Evolutionary conservation across 73 alveolate genomes (phyloP), one percentile per base, ranked within the genome.

Genomic region (Paramecium sonneborni): DNA sequence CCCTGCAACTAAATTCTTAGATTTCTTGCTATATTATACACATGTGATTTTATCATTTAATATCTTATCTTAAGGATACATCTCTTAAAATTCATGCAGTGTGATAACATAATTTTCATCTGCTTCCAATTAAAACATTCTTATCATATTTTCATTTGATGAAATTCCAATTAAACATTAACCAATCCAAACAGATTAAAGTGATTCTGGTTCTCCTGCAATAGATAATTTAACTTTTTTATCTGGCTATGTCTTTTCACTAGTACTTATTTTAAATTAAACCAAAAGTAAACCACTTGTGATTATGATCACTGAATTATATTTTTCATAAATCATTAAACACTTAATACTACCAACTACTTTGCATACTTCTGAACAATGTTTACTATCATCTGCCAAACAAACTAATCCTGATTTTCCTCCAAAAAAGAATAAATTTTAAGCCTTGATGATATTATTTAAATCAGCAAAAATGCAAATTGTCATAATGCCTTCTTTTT

Each of bases 341-440:
- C 98, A 90, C 93, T 97, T 98, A 69, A 98, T 97, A 69, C 97
- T 94, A n/a, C 99, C 99, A 32, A 98, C 99, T 5, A 96, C 99
- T 86, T 97, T 98, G 85, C 99, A 98, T 0, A 98, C 99, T 91
- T 98, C 99, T 44, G 98, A 95, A 74, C 98, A 96, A 89, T 97
- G 95, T 86, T 95, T 95, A 24, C 92, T 76, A 93, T 98, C 99
- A 95, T 98, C 99, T n/a, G 99, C 99, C 93, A 98, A 92, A 89
- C 98, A 97, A n/a, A 98, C 98, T 0, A 97, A 94, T 12, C 99
- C 99, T 2, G 98, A 95, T 34, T 95, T 92, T 18, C 99, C 99
- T 10, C 98, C 99, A 88, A 98, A 98, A 93, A 98, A 98, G 97
- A 98, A 98, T 58, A 97, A 88, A 86, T 94, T 93, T 55, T 48